Conservation (phyloP, 768 basidiomycete species). For the Exsudoporus frostii region DNA sequence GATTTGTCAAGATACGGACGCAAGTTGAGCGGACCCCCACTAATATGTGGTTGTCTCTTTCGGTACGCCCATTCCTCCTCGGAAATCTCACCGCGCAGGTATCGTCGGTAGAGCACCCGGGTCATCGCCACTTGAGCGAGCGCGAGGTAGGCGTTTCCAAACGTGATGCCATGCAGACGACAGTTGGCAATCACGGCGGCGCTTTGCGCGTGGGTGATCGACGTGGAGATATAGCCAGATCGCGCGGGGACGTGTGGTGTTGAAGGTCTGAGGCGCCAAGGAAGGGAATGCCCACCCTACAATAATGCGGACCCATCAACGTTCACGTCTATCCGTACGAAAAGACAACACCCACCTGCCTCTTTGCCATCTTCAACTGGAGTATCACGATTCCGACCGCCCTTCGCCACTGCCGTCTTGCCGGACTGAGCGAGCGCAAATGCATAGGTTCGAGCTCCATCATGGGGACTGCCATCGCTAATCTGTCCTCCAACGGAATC, state of each 20-base stretch:
- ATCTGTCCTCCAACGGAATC: conserved; percentile 35
- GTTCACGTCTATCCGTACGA: not conserved
- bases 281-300: conserved; percentile 59
- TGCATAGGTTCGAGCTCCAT: conserved; percentile 36
- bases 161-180: conserved; percentile 42
- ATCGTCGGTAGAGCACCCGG: conserved; percentile 47
- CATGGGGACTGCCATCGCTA: conserved; percentile 40
- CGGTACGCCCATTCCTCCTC: conserved; percentile 53
- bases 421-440: conserved; percentile 28
- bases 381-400: conserved; percentile 41
- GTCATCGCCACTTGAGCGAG: conserved; percentile 52
- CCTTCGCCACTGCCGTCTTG: conserved; percentile 43
- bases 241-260: conserved; percentile 38
- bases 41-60: conserved; percentile 46
- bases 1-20: conserved; percentile 46
- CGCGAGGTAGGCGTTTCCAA: conserved; percentile 48
- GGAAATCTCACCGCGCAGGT: conserved; percentile 45
- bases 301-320: not conserved
- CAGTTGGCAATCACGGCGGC: conserved; percentile 36
- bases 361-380: conserved; percentile 30
- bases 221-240: conserved; percentile 23
- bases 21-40: conserved; percentile 48
- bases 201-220: conserved; percentile 33
- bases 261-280: conserved; percentile 36
- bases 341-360: conserved; percentile 31